Conservation (phyloP, 306 rosid genomes). For the Malus sieversii region DNA sequence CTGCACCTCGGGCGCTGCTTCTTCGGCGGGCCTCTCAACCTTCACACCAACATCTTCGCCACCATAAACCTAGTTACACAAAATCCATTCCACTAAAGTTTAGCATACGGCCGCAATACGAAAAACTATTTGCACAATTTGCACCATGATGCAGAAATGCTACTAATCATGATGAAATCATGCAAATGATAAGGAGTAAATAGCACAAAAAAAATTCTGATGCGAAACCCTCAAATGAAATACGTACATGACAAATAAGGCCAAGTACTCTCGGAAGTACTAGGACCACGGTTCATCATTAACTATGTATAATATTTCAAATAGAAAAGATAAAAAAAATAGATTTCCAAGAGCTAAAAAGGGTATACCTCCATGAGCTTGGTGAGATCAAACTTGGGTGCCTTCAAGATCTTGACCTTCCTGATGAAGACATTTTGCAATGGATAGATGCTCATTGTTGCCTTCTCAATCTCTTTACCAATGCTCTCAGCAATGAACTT, state of each 20-base stretch:
- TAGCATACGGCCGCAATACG: too few species aligned
- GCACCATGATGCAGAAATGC: background rate
- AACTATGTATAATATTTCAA: background rate
- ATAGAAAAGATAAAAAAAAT: too few species aligned
- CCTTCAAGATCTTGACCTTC: conserved; percentile 88
- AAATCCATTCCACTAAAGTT: background rate
- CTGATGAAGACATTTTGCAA: conserved; percentile 77
- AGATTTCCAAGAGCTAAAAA: background rate
- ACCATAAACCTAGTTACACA: conserved; percentile 63
- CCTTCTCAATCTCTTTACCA: conserved; percentile 90
- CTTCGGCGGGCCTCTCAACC: conserved; percentile 86
- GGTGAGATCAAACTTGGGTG: conserved; percentile 92
- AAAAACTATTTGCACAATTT: background rate
- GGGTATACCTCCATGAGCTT: conserved; percentile 73
- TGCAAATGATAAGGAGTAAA: background rate
- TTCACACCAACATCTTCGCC: conserved; percentile 78
- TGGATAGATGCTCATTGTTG: conserved; percentile 70
- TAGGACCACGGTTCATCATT: background rate
- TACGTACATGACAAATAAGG: background rate
- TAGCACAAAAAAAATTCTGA: background rate
- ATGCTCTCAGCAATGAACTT: conserved; percentile 86
- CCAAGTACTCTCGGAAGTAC: too few species aligned
- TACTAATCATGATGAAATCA: background rate
- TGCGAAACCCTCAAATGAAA: background rate
- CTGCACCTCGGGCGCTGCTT: conserved; percentile 39